Base-by-base conservation (phyloP, 257 asterid genomes). In the Solanum commersonii region DNA sequence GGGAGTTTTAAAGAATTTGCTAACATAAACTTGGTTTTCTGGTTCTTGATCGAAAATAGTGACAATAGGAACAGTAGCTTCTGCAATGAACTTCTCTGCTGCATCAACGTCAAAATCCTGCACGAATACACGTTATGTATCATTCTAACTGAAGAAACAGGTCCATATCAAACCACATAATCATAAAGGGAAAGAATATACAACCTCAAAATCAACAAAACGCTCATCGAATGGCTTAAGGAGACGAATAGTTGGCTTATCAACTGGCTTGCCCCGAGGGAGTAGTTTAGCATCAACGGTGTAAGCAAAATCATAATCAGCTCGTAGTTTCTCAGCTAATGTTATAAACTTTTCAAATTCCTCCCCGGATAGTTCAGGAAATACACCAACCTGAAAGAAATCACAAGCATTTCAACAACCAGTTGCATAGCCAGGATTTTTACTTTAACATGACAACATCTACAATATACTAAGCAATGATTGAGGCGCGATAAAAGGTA, bases 201-300 rank as follows among this genome's bases (percentile, higher is more conserved):
- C 73, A 90, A 94, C 99, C 95, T 96, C 92, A 56, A 84, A 89
- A 90, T 96, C 99, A 33, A 92, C 94, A 84, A 94, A 77, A 29
- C 90, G 90, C 87, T 94, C 98, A 91, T 96, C 99, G 37, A 96
- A 96, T 87, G 98, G 98, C 94, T 96, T 96, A 42, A 95, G 90
- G 89, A 96, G 74, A 67, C 98, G 96, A 84, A 96, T 88, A 63
- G 97, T 94, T 49, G 99, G 96, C 91, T 92, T 92, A 88, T 89
- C 93, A 85, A 94, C 98, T n/a, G 89, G 38, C 59, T 93, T 93
- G 1, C 99, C 99, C 34, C 87, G 91, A 42, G 98, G 94, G 85
- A 95, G 90, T 90, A 90, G 90, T 87, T 94, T 93, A 63, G 99
- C 95, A 90, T 94, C 96, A 37, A 92, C 91, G 4, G 98, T 94